Evolutionary conservation across 75 land plant genomes (phyloP).

Genomic region (Pinus tabuliformis): DNA sequence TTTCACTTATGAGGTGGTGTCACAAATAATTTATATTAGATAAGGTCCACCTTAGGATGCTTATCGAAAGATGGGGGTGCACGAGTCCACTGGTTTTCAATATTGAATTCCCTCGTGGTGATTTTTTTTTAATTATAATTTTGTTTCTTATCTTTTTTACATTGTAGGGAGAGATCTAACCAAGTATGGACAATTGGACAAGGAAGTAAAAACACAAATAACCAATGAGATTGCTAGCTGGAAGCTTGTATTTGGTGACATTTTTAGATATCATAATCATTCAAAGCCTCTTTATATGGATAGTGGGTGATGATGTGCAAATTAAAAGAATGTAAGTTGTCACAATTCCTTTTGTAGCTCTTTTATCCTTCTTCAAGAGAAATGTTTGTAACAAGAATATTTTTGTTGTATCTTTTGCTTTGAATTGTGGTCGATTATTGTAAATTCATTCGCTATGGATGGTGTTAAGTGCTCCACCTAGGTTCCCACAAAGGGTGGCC

Average conservation of each 20-base stretch:
- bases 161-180: constrained; percentile 80
- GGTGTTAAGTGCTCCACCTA: no score
- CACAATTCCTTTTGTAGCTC: constrained; percentile 80
- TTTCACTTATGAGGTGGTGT: constrained; percentile 70
- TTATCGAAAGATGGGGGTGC: constrained; percentile 90
- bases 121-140: constrained; percentile 82
- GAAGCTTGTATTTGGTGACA: constrained; percentile 91
- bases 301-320: constrained; percentile 88
- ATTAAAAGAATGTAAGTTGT: constrained; percentile 80
- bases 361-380: constrained; percentile 94
- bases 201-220: constrained; percentile 90
- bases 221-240: constrained; percentile 87
- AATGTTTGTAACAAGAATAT: constrained; percentile 79
- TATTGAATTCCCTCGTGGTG: constrained; percentile 83
- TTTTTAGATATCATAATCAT: constrained; percentile 66
- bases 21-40: constrained; percentile 59
- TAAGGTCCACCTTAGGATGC: constrained; percentile 92
- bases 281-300: constrained; percentile 57
- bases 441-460: no score
- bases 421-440: no score
- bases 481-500: no score
- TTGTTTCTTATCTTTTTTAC: constrained; percentile 78
- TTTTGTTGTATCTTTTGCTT: constrained; percentile 34
- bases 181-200: constrained; percentile 84
- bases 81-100: constrained; percentile 86